These are phyloP conservation scores for Phytophthora podocarpi DNA, from an alignment of 352 stramenopile genomes.

Conservation along the genomic window DNA sequence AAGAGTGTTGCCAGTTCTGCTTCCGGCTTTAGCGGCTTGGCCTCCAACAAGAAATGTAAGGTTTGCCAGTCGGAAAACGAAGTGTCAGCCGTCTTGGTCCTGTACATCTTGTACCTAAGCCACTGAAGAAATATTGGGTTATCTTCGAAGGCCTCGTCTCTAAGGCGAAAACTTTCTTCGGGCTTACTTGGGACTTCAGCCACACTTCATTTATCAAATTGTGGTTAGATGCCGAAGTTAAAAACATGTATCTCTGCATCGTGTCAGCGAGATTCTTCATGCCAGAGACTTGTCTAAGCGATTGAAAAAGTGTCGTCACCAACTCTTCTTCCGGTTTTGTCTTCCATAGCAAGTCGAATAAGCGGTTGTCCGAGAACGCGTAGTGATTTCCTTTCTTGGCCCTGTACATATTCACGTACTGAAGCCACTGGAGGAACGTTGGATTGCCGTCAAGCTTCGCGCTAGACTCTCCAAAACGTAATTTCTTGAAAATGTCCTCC, in stretches of 20 bases:
- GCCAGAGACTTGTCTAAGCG: too few relatives aligned
- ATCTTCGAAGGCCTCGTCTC: not conserved
- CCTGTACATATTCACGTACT: constrained; percentile 2
- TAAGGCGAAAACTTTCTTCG: not conserved
- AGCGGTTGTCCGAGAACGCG: not conserved
- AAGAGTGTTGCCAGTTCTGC: too few relatives aligned
- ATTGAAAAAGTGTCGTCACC: too few relatives aligned
- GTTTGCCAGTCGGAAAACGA: not conserved
- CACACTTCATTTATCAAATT: not conserved
- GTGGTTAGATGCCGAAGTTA: not conserved
- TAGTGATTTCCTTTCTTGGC: not conserved
- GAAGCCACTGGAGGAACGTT: not conserved
- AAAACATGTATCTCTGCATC: constrained; percentile 1
- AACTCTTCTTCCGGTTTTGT: too few relatives aligned
- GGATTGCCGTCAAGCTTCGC: not conserved
- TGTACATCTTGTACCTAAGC: not conserved
- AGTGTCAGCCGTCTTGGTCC: not conserved
- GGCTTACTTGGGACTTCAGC: not conserved
- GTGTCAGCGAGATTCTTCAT: too few relatives aligned
- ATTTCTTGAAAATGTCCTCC: not conserved
- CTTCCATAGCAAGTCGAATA: constrained; percentile 5
- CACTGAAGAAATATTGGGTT: not conserved
- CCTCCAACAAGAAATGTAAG: not conserved
- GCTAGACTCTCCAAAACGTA: not conserved
- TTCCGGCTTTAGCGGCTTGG: not conserved